Base-by-base conservation (phyloP, 768 basidiomycete species). In the Daedalea quercina region DNA sequence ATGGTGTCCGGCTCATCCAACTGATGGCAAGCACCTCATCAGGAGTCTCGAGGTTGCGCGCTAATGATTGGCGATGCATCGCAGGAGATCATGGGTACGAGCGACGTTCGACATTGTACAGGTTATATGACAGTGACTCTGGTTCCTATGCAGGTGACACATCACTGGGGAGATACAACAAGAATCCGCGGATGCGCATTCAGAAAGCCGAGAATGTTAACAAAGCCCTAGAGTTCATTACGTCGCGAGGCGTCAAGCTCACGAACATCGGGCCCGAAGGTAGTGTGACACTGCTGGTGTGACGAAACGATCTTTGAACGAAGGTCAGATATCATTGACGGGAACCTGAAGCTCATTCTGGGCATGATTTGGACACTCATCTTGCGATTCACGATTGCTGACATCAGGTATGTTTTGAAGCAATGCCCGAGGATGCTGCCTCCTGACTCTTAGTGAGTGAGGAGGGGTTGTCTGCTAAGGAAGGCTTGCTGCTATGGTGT, bases 351-450 rank as follows among this genome's bases (percentile, higher is more conserved):
- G 70, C 86, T 99, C 51, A 97, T 95, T 48, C 80, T 98, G n/a
- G 94, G 93, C 28, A 92, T 94, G 94, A 97, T 99, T 58, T 98
- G 96, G 96, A 95, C 92, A 0, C 79, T 98, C 34, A 94, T 99
- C 63, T 78, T 98, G 28, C 87, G 95, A 12, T 98, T 98, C 69
- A 96, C 94, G 4, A 98, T 99, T 58, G 94, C 96, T 22, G 94
- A 94, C 62, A 98, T 99, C 73, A 96, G 86, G 94, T 94, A 58
- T 55, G 83, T 71, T 24, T 15, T 17, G n/a, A n/a, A n/a, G n/a
- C n/a, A n/a, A n/a, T n/a, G n/a, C n/a, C n/a, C n/a, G n/a, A n/a
- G n/a, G n/a, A n/a, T n/a, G n/a, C n/a, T n/a, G n/a, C n/a, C n/a
- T 28, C 33, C 12, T 49, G 17, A 46, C 41, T 42, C 24, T 26